Conservation (phyloP, 768 basidiomycete genomes). For the Hypsizygus marmoreus region DNA sequence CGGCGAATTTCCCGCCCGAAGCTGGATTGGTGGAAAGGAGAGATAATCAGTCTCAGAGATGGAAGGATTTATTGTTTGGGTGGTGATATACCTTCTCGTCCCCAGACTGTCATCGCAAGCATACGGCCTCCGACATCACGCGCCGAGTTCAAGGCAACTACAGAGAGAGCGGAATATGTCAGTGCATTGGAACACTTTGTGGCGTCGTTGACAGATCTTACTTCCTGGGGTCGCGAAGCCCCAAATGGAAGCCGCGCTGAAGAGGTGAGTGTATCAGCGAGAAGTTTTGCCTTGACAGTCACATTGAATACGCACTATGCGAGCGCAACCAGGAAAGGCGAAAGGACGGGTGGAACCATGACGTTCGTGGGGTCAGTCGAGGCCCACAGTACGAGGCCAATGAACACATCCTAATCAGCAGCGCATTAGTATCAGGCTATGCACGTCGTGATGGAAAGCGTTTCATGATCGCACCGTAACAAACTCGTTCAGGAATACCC, state of each 20-base stretch:
- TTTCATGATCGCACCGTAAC: slow-evolving; percentile 41
- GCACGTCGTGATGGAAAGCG: not conserved
- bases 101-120: slow-evolving; percentile 62
- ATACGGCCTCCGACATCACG: slow-evolving; percentile 71
- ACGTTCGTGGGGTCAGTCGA: slow-evolving; percentile 60
- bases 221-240: slow-evolving; percentile 54
- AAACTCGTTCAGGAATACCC: slow-evolving; percentile 57
- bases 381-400: slow-evolving; percentile 54
- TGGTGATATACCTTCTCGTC: slow-evolving; percentile 34
- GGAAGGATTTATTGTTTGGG: not conserved
- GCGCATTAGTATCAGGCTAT: not conserved
- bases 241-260: slow-evolving; percentile 60
- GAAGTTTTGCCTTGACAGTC: not conserved
- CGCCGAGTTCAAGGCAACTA: slow-evolving; percentile 65
- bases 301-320: slow-evolving; percentile 49
- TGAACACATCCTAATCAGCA: slow-evolving; percentile 40
- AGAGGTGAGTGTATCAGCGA: slow-evolving; percentile 1
- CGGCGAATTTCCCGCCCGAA: slow-evolving; percentile 55
- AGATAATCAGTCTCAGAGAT: slow-evolving; percentile 6
- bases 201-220: slow-evolving; percentile 24
- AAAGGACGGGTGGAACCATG: slow-evolving; percentile 50
- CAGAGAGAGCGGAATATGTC: slow-evolving; percentile 3
- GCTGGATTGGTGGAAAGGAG: too few species aligned
- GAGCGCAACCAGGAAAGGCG: slow-evolving; percentile 54
- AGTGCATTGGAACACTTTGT: not conserved